These are phyloP conservation scores for Monosporascus sp. DNA, from an alignment of 2,329 filamentous ascomycete genomes.

Conservation along the genomic window DNA sequence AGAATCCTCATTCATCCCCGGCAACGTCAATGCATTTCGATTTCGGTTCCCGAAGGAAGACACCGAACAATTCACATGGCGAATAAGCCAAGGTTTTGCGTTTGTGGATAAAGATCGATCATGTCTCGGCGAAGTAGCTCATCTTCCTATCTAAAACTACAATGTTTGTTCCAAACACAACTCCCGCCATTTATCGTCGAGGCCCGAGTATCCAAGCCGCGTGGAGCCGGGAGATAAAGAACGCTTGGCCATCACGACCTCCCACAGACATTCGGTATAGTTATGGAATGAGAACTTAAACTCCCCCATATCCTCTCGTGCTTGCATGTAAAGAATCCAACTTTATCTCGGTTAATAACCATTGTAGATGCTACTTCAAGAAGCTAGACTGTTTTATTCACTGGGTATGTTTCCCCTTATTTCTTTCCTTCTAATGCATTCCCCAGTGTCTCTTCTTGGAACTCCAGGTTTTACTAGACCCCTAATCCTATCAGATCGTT, in stretches of 20 bases:
- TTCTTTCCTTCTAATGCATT: constrained; percentile 2
- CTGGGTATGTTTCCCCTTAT: neutral
- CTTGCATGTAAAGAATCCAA: neutral
- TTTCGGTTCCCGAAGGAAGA: no score
- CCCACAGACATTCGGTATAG: constrained; percentile 1
- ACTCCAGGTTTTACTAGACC: constrained; percentile 1
- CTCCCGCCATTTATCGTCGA: neutral
- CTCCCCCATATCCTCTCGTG: neutral
- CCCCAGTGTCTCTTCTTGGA: neutral
- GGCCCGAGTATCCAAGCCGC: neutral
- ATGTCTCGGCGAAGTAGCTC: neutral
- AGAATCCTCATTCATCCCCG: no score
- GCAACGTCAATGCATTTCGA: no score
- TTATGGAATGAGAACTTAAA: constrained; percentile 6
- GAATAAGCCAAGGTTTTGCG: no score
- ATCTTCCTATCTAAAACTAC: neutral
- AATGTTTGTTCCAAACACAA: neutral
- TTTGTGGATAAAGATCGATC: neutral
- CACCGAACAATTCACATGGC: no score
- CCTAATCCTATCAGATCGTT: constrained; percentile 8
- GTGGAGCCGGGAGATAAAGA: neutral
- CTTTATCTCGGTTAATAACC: neutral
- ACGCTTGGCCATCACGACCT: constrained; percentile 2
- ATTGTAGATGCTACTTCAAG: constrained; percentile 1
- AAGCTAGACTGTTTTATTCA: constrained; percentile 2